Base-by-base conservation (phyloP, 2,329 filamentous ascomycete genomes). In the Podosphaera xanthii region DNA sequence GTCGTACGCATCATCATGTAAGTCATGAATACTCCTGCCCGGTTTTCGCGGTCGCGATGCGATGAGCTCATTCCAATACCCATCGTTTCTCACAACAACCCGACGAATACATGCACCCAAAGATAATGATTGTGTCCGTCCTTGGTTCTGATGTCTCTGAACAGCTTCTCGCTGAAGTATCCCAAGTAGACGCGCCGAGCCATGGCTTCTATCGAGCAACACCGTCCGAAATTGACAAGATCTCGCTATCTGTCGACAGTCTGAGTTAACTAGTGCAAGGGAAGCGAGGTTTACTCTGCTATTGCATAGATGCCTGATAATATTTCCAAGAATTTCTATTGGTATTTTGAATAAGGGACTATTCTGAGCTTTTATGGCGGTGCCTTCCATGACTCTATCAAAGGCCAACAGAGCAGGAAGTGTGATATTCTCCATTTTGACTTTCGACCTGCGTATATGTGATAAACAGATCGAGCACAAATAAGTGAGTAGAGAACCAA, bases 161-260 rank as follows among this genome's bases (percentile, higher is more conserved):
- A 44, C 40, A 44, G 40, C 10, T 44, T 44, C 40, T 6, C 40
- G 40, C n/a, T 44, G 40, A 14, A 44, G 40, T 12, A 44, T 14
- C n/a, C 40, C 40, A 14, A 44, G 40, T 14, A 44, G n/a, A 44
- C 40, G n/a, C n/a, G 40, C 40, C 9, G 40, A 44, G 10, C 40
- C 9, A 44, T 44, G 34, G n/a, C 55, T 40, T 12, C 38, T 34
- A 46, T 57, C 55, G 14, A 57, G 31, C 9, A 57, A 10, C 5
- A 57, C 14, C 36, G 14, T 44, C 14, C n/a, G 42, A 48, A 57
- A 57, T 46, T 57, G 55, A 44, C 31, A n/a, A n/a, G 55, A 57
- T 31, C 55, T 38, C 30, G 55, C 55, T 33, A 57, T 14, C 30
- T 57, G 55, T 5, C 38, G 38, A 34, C 55, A 57, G 33, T 57